Percentiles rank a stretch among this genome's conserved stretches.
Conservation (phyloP, 2,329 filamentous ascomycete species). For the Drechslerella dactyloides region DNA sequence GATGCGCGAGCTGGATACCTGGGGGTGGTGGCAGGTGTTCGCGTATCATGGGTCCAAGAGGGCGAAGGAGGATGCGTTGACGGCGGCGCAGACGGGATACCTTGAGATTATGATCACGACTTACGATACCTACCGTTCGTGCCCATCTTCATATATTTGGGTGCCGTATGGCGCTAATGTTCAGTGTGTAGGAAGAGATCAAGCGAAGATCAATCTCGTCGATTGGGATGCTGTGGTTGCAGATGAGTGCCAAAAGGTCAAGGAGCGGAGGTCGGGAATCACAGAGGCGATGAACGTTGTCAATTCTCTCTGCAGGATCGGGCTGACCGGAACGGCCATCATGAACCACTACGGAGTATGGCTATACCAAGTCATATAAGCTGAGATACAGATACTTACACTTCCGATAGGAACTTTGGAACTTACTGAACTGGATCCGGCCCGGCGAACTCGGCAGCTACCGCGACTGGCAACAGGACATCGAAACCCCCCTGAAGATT, state of each 20-base stretch:
- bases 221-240: slow-evolving; percentile 94
- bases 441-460: slow-evolving; percentile 73
- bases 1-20: slow-evolving; percentile 81
- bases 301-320: slow-evolving; percentile 89
- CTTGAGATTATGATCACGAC: slow-evolving; percentile 94
- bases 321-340: slow-evolving; percentile 92
- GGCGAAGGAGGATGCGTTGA: slow-evolving; percentile 72
- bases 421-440: slow-evolving; percentile 92
- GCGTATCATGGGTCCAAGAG: slow-evolving; percentile 73
- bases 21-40: slow-evolving; percentile 95
- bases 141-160: background rate
- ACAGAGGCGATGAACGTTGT: slow-evolving; percentile 87
- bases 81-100: slow-evolving; percentile 75
- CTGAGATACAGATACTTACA: background rate
- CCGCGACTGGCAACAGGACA: slow-evolving; percentile 76
- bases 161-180: slow-evolving; percentile 4
- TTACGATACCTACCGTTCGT: slow-evolving; percentile 77
- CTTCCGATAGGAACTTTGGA: slow-evolving; percentile 79
- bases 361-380: background rate
- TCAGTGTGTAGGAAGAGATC: slow-evolving; percentile 60
- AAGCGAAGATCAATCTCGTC: slow-evolving; percentile 76
- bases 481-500: slow-evolving; percentile 78
- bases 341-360: slow-evolving; percentile 82
- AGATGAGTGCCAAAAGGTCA: slow-evolving; percentile 90
- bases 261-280: slow-evolving; percentile 76